Base-by-base conservation (phyloP, 495 filamentous ascomycete species). In the Acidiella bohemica region DNA sequence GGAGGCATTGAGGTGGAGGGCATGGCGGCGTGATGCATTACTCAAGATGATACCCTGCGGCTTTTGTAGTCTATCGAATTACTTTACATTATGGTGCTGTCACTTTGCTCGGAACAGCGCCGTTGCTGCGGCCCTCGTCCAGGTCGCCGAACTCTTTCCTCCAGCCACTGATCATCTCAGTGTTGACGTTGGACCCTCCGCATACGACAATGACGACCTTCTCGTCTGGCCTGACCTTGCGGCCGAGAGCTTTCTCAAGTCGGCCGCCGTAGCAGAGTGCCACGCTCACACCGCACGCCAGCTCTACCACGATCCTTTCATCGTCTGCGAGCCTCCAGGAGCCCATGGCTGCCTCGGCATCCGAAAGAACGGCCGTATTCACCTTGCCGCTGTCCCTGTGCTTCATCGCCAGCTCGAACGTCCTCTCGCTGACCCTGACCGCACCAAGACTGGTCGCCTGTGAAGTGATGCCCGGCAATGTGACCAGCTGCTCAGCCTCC, bases 171-270 rank as follows among this genome's bases (percentile, higher is more conserved):
- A 93, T 57, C 54, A 76, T 72, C 14, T 80, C 73, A 19, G 80
- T 59, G 3, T 73, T 78, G 32, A 86, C 71, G 58, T 81, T 81
- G 31, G 70, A 76, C 7, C 88, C 88, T 0, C 88, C 88, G 56
- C 88, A 96, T 17, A 94, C 73, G 18, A 93, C 66, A 38, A 96
- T 66, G 4, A 95, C 84, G 20, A 96, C 71, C 44, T 81, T 81
- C 48, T 70, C 78, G 32, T 68, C 60, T 23, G 59, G 55, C 52
- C 57, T 66, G 46, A 84, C 40, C 10, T 61, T 66, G 22, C 72
- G 64, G 0, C 81, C 72, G 17, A 92, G 44, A 19, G 68, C 61
- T 56, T 68, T 71, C 51, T 78, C 61, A 55, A 84, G 58, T 16
- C 72, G 65, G 14, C 71, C 71, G 30, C 75, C 58, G 42, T 56